Conservation (phyloP, 306 rosid genomes). For the Malus domestica region ASM211411v1 NC_041796.1:7088001-7088500, state of each 20-base stretch:
- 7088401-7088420: slow-evolving; percentile 29
- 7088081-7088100: not conserved
- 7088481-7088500: slow-evolving; percentile 5
- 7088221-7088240: slow-evolving; percentile 27
- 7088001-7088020: slow-evolving; percentile 71
- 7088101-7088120: not conserved
- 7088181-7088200: slow-evolving; percentile 71
- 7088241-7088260: slow-evolving; percentile 38
- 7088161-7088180: slow-evolving; percentile 42
- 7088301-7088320: slow-evolving; percentile 23
- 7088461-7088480: slow-evolving; percentile 9
- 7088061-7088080: slow-evolving; percentile 34
- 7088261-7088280: slow-evolving; percentile 41
- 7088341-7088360: slow-evolving; percentile 21
- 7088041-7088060: slow-evolving; percentile 57
- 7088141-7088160: slow-evolving; percentile 7
- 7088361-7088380: not conserved
- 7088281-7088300: slow-evolving; percentile 35
- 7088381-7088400: slow-evolving; percentile 35
- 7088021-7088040: slow-evolving; percentile 76
- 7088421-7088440: slow-evolving; percentile 25
- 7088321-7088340: not conserved
- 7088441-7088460: not conserved
- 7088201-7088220: slow-evolving; percentile 45
- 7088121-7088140: not conserved